Evolutionary conservation across 139 green algal genomes (phyloP), one percentile per base, ranked within the genome.

Genomic region (Nannochloris sp.): DNA sequence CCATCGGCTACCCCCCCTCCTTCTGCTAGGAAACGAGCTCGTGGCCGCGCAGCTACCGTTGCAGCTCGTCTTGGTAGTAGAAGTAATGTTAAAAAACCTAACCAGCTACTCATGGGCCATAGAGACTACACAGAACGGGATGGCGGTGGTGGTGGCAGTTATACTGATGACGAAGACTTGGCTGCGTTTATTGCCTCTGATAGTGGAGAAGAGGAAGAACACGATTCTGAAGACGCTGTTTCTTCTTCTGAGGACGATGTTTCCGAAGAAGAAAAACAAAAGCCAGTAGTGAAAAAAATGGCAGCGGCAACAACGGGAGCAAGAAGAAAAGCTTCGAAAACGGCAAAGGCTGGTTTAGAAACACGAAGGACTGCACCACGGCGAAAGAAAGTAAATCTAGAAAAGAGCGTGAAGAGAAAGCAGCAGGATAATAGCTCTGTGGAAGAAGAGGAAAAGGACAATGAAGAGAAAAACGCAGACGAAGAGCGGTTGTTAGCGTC

Each of bases 321-420:
- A 51, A 51, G 19, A 51, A 19, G 42, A 51, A 51, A 19, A 25
- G n/a, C n/a, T n/a, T n/a, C n/a, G 60, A n/a, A 12, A 7, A 19
- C 37, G 2, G 42, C 36, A 25, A 25, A 37, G 7, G 62, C 55
- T 4, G 45, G n/a, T 5, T 51, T 47, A 53, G 29, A 57, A 51
- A 35, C 53, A 69, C 23, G 62, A 69, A 24, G 62, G 42, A 4
- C 53, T 62, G 23, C 23, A 27, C 32, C 24, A 39, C 30, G 29
- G 0, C 15, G 31, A 4, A 37, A 44, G n/a, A 37, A 14, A 6
- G 23, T 19, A 2, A 36, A n/a, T n/a, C n/a, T n/a, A n/a, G n/a
- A n/a, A 36, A 24, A 61, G 54, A 24, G 8, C 35, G 2, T 34
- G 54, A 45, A 19, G 42, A 44, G 23, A 36, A 45, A 2, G 58